Percentiles rank a stretch among this genome's conserved stretches.
phyloP scores from a whole-genome alignment of 2,329 filamentous ascomycete genomes.

The Coniella vitis region DNA sequence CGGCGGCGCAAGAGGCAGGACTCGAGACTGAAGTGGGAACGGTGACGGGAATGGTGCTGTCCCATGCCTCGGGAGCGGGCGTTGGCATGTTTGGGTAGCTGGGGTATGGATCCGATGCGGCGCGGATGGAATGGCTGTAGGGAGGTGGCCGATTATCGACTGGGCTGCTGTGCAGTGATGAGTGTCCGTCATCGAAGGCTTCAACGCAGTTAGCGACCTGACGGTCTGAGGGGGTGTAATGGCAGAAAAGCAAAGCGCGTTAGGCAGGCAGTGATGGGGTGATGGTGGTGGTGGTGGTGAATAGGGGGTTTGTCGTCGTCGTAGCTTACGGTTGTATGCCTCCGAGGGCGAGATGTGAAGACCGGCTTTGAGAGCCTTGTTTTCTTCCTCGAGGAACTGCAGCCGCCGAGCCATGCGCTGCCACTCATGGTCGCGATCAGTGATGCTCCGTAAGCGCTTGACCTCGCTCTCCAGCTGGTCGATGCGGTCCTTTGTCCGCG shows the following conservation, averaged over 20 bases:
- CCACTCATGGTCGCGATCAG: constrained; percentile 42
- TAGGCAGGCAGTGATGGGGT: neutral
- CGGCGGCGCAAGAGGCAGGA: constrained; percentile 41
- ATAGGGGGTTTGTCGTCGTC: constrained; percentile 10
- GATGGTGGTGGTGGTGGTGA: too few species aligned
- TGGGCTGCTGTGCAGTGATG: constrained; percentile 28
- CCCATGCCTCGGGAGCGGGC: constrained; percentile 34
- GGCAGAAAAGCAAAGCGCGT: too few species aligned
- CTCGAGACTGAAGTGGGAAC: constrained; percentile 45
- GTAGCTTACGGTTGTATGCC: constrained; percentile 37
- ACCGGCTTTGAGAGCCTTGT: constrained; percentile 38
- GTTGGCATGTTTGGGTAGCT: constrained; percentile 30
- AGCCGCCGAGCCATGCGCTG: constrained; percentile 47
- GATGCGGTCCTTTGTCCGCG: constrained; percentile 81
- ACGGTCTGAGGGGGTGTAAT: neutral
- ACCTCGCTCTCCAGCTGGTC: constrained; percentile 70
- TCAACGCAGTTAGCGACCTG: constrained; percentile 3
- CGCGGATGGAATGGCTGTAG: constrained; percentile 27
- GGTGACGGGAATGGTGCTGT: constrained; percentile 35
- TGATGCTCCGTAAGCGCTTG: constrained; percentile 55
- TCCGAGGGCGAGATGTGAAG: constrained; percentile 36
- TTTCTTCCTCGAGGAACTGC: constrained; percentile 47
- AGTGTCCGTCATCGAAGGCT: constrained; percentile 37
- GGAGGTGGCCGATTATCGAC: constrained; percentile 39
- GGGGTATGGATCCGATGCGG: constrained; percentile 11